phyloP scores from a whole-genome alignment of 2,329 filamentous ascomycete genomes.

The Penicillium sp. region DNA sequence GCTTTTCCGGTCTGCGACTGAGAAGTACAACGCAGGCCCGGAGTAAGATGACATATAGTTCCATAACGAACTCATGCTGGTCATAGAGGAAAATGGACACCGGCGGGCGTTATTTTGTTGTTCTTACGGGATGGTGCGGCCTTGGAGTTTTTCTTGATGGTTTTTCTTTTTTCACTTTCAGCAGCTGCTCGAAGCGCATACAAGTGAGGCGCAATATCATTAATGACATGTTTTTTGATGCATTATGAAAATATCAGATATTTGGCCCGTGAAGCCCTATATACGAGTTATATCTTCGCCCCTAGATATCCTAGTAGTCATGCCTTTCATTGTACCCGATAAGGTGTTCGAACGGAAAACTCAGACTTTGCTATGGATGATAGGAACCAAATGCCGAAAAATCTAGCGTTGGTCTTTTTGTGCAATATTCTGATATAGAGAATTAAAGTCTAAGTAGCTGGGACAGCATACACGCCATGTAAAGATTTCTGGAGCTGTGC shows the following conservation, averaged over 20 bases:
- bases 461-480: background rate
- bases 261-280: background rate
- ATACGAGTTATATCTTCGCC: background rate
- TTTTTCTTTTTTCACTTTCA: background rate
- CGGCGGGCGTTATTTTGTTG: constrained; percentile 34
- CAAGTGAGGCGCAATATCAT: constrained; percentile 10
- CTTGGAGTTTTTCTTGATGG: background rate
- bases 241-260: background rate
- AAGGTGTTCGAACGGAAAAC: background rate
- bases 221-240: constrained; percentile 18
- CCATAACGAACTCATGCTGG: constrained; percentile 37
- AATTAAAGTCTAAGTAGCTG: background rate
- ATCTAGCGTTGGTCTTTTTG: background rate
- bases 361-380: background rate
- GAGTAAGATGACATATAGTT: constrained; percentile 35
- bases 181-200: background rate
- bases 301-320: background rate
- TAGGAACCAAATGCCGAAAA: background rate
- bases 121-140: constrained; percentile 16
- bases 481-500: background rate
- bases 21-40: constrained; percentile 67
- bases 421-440: background rate
- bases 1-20: constrained; percentile 81
- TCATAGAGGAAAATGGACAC: constrained; percentile 37
- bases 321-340: background rate